Conservation (phyloP, 73 alveolate genomes). For the Tetrahymena thermophila region DNA sequence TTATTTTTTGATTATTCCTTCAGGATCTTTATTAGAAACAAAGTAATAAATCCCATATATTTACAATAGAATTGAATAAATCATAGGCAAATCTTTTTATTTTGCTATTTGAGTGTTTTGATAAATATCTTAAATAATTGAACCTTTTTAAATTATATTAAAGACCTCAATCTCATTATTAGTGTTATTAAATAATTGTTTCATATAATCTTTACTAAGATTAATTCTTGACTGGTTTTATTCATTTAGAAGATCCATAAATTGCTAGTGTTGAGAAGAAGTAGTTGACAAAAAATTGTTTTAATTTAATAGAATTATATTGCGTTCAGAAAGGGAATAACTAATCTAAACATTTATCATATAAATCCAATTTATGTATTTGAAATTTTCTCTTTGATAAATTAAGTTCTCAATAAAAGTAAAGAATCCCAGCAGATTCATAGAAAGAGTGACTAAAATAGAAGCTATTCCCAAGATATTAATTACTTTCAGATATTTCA, state of each 20-base stretch:
- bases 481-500: background rate
- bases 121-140: background rate
- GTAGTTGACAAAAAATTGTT: background rate
- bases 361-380: background rate
- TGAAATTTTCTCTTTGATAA: background rate
- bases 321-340: background rate
- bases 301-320: background rate
- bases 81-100: background rate
- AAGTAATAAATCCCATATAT: background rate
- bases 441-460: background rate
- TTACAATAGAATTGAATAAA: background rate
- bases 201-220: background rate
- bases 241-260: background rate
- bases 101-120: background rate
- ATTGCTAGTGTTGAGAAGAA: background rate
- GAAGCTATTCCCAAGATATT: background rate
- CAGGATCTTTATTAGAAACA: background rate
- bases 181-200: background rate
- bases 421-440: background rate
- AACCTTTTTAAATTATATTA: background rate
- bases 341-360: background rate
- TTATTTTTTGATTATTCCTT: background rate
- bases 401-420: background rate
- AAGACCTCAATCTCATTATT: background rate
- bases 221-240: background rate